phyloP scores from a whole-genome alignment of 129 eudicot genomes.

The Glebionis coronaria region DNA sequence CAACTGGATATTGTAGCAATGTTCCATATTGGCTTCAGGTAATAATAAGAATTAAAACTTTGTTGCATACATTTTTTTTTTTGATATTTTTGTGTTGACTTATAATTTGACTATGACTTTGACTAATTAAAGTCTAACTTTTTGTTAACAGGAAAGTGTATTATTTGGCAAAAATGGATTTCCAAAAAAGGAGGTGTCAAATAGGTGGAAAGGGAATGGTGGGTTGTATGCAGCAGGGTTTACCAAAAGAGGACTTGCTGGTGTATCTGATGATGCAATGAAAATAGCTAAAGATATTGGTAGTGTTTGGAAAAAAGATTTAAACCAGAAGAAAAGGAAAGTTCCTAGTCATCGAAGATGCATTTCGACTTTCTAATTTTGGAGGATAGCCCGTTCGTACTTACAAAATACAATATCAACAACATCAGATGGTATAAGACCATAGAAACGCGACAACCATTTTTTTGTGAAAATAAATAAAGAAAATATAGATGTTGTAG shows the following conservation, averaged over 20 bases:
- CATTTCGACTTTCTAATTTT: conserved; percentile 50
- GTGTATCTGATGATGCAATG: conserved; percentile 68
- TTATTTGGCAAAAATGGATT: conserved; percentile 69
- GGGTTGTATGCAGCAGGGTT: conserved; percentile 88
- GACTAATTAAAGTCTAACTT: conserved; percentile 14
- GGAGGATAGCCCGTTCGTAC: neutral
- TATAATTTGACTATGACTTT: neutral
- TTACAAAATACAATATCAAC: too few species aligned
- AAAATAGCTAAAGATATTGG: conserved; percentile 69
- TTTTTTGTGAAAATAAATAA: neutral
- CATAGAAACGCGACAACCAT: neutral
- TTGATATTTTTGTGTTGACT: neutral
- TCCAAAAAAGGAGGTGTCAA: conserved; percentile 56
- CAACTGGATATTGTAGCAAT: conserved; percentile 90
- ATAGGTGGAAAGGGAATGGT: conserved; percentile 73
- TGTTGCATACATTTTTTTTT: neutral
- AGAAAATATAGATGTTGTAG: conserved; percentile 27
- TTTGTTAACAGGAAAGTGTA: conserved; percentile 54
- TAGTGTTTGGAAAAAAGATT: conserved; percentile 61
- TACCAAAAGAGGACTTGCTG: conserved; percentile 84
- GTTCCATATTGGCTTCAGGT: conserved; percentile 92
- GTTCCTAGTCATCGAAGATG: conserved; percentile 65
- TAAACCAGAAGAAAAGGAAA: conserved; percentile 54
- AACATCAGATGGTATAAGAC: too few species aligned
- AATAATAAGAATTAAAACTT: conserved; percentile 34